phyloP scores from a whole-genome alignment of 2,329 filamentous ascomycete genomes.

The Cladosporium sp. region DNA sequence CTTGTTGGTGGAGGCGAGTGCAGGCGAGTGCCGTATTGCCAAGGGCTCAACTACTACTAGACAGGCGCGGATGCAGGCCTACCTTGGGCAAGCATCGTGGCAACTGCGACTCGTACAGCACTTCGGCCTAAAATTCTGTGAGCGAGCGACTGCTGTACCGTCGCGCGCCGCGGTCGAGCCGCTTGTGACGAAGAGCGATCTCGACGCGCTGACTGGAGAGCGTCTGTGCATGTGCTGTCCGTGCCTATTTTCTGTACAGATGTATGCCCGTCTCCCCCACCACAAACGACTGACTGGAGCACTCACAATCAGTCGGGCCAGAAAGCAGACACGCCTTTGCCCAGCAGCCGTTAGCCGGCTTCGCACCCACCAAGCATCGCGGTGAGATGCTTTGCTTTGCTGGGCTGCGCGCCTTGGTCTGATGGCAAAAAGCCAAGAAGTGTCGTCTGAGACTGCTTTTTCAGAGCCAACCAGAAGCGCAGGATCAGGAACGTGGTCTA shows the following conservation, averaged over 20 bases:
- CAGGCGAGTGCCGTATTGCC: conserved; percentile 10
- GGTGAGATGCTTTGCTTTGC: conserved; percentile 1
- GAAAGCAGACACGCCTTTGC: neutral
- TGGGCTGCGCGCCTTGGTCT: neutral
- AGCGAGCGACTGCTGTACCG: neutral
- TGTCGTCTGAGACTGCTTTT: conserved; percentile 5
- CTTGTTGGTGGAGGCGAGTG: neutral
- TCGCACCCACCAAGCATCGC: conserved; percentile 4
- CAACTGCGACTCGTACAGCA: conserved; percentile 1
- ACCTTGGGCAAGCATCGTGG: conserved; percentile 1
- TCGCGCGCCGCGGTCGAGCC: conserved; percentile 15
- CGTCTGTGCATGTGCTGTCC: conserved; percentile 2
- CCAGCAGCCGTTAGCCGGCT: neutral
- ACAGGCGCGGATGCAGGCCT: conserved; percentile 4
- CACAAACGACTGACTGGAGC: neutral
- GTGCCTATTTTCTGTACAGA: neutral
- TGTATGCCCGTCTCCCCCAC: neutral
- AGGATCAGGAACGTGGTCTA: neutral
- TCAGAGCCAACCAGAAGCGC: conserved; percentile 4
- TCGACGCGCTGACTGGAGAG: neutral
- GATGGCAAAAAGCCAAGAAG: conserved; percentile 10
- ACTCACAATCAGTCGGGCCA: neutral
- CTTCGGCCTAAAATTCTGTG: neutral
- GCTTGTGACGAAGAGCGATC: conserved; percentile 14
- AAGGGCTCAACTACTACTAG: neutral